phyloP scores from a whole-genome alignment of 1,139 yeast genomes.

The Groenewaldozyma sp. region DNA sequence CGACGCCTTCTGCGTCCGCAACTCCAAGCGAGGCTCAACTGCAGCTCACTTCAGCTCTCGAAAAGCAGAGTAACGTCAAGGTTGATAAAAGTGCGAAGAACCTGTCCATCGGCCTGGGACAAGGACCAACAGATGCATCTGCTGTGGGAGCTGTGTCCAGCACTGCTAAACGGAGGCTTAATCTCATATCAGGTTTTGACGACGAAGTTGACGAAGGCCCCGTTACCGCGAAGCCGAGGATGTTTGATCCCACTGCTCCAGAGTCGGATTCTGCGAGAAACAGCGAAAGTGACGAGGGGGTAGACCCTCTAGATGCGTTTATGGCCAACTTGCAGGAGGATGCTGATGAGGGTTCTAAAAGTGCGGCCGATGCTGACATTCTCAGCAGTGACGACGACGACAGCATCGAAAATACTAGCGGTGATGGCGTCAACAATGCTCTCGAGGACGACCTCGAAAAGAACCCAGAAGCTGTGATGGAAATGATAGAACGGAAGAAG shows the following conservation, averaged over 20 bases:
- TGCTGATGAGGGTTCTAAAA: slow-evolving; percentile 6
- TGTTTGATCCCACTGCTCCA: slow-evolving; percentile 4
- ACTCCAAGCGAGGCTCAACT: slow-evolving; percentile 6
- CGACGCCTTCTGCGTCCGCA: background rate
- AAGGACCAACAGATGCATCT: slow-evolving; percentile 11
- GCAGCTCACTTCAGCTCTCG: background rate
- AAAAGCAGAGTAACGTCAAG: no score
- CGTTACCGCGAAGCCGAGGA: slow-evolving; percentile 2
- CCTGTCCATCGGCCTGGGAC: slow-evolving; percentile 2
- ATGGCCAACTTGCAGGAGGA: slow-evolving; percentile 23
- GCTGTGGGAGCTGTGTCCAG: background rate
- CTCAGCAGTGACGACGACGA: slow-evolving; percentile 14
- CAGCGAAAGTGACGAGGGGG: slow-evolving; percentile 20
- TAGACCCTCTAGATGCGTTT: slow-evolving; percentile 34
- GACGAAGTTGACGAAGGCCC: slow-evolving; percentile 10
- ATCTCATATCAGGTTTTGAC: slow-evolving; percentile 9
- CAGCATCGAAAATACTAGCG: slow-evolving; percentile 11
- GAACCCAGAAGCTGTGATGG: slow-evolving; percentile 24
- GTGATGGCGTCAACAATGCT: slow-evolving; percentile 15
- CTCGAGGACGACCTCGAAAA: slow-evolving; percentile 19
- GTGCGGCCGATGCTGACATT: slow-evolving; percentile 12
- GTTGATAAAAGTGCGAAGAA: background rate
- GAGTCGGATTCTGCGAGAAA: slow-evolving; percentile 2
- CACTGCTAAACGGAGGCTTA: slow-evolving; percentile 5
- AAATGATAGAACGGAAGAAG: slow-evolving; percentile 32